These are phyloP conservation scores for Nicotiana paniculata DNA, from an alignment of 257 asterid genomes.

Conservation along the genomic window DNA sequence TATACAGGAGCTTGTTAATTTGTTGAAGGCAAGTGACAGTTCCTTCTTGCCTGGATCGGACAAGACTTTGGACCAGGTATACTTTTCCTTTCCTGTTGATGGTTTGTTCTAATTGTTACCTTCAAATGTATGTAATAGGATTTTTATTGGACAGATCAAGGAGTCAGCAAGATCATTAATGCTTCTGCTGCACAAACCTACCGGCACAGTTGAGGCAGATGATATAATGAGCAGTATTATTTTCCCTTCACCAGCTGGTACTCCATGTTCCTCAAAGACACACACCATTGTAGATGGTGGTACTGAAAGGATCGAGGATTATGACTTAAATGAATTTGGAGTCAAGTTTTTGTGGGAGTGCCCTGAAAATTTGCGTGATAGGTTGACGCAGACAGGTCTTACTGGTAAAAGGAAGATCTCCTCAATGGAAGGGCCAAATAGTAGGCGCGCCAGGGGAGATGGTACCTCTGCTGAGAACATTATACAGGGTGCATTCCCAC, in stretches of 20 bases:
- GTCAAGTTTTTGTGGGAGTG: constrained; percentile 80
- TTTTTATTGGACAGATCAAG: constrained; percentile 45
- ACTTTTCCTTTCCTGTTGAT: constrained; percentile 1
- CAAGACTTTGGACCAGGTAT: constrained; percentile 30
- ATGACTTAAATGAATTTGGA: constrained; percentile 45
- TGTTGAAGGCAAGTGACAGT: constrained; percentile 34
- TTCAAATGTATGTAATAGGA: neutral
- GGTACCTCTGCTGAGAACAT: constrained; percentile 41
- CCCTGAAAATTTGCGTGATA: constrained; percentile 83
- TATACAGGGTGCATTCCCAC: constrained; percentile 54
- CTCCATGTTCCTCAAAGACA: constrained; percentile 46
- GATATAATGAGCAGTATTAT: constrained; percentile 27
- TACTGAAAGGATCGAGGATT: constrained; percentile 45
- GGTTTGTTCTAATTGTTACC: neutral
- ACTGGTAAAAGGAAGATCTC: constrained; percentile 58
- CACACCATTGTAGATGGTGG: constrained; percentile 41
- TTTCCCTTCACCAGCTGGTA: constrained; percentile 26
- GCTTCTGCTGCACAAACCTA: constrained; percentile 49
- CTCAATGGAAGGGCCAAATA: constrained; percentile 61
- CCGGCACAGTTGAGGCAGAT: constrained; percentile 39
- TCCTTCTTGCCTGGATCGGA: constrained; percentile 17
- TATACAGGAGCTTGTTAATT: constrained; percentile 42
- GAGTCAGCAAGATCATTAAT: constrained; percentile 43
- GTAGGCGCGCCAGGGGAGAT: constrained; percentile 73
- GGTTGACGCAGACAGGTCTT: constrained; percentile 58